phyloP scores from a whole-genome alignment of 164 flowering plant species.

The Warburgia ugandensis region DNA sequence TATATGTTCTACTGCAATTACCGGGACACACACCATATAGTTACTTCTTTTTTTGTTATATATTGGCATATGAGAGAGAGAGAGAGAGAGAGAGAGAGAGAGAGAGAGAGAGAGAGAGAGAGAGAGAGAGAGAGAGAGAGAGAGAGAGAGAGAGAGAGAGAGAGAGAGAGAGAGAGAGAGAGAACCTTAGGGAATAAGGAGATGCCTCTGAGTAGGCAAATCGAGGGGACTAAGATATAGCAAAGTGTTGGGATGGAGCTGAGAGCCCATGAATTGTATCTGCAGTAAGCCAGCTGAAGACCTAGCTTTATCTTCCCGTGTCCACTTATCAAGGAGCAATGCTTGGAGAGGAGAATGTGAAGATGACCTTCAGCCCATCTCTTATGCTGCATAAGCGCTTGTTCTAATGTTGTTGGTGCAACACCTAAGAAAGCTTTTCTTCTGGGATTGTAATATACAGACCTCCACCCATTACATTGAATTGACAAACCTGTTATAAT shows the following conservation, averaged over 20 bases:
- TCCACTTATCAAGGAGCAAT: constrained; percentile 21
- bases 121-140: constrained; percentile 1
- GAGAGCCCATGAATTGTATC: constrained; percentile 20
- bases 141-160: constrained; percentile 2
- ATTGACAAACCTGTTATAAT: constrained; percentile 33
- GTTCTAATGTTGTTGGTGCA: constrained; percentile 19
- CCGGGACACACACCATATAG: too few species aligned
- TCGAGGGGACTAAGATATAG: constrained; percentile 19
- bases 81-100: too few species aligned
- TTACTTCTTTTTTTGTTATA: too few species aligned
- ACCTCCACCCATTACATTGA: constrained; percentile 34
- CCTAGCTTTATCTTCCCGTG: constrained; percentile 17
- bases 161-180: constrained; percentile 3
- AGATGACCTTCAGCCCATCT: constrained; percentile 32
- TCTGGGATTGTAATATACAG: constrained; percentile 22
- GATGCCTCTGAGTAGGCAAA: constrained; percentile 19
- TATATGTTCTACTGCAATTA: too few species aligned
- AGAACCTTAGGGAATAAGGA: constrained; percentile 27
- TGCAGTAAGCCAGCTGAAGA: constrained; percentile 23
- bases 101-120: too few species aligned
- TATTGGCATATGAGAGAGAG: background rate
- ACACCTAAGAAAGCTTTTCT: constrained; percentile 19
- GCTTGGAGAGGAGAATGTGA: constrained; percentile 22
- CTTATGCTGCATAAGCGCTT: constrained; percentile 22
- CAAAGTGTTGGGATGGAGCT: constrained; percentile 21